These are phyloP conservation scores for Fragaria nilgerrensis DNA, from an alignment of 306 rosid genomes.

Conservation along the genomic window DNA sequence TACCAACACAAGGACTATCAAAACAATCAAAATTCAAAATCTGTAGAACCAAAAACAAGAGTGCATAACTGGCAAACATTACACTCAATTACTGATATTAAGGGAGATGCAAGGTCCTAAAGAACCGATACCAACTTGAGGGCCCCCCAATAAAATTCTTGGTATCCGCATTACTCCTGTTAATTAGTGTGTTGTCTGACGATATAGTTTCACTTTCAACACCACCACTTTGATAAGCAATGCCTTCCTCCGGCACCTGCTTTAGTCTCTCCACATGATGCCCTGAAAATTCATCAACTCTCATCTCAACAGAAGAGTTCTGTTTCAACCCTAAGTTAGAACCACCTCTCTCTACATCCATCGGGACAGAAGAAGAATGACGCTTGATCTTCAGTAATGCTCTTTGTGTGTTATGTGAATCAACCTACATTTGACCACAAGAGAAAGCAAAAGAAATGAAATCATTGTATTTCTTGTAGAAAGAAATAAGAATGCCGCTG, in stretches of 20 bases:
- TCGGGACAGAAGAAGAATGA: slow-evolving; percentile 43
- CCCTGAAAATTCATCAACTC: slow-evolving; percentile 18
- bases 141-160: slow-evolving; percentile 69
- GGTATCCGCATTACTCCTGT: slow-evolving; percentile 36
- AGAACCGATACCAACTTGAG: slow-evolving; percentile 69
- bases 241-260: slow-evolving; percentile 30
- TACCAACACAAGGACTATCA: too few relatives aligned
- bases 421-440: slow-evolving; percentile 51
- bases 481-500: background rate
- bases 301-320: slow-evolving; percentile 37
- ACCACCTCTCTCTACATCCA: slow-evolving; percentile 45
- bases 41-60: too few relatives aligned
- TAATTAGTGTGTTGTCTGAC: slow-evolving; percentile 38
- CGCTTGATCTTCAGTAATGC: slow-evolving; percentile 72
- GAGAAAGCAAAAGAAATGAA: slow-evolving; percentile 10
- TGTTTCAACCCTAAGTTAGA: slow-evolving; percentile 27
- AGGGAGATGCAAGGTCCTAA: slow-evolving; percentile 24
- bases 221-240: slow-evolving; percentile 19
- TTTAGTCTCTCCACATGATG: slow-evolving; percentile 34
- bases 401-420: slow-evolving; percentile 54
- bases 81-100: background rate
- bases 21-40: too few relatives aligned
- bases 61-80: background rate
- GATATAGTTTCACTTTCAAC: slow-evolving; percentile 38
- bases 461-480: slow-evolving; percentile 8